Base-by-base conservation (phyloP, 305 asterid species). In the Fraxinus nigra region DNA sequence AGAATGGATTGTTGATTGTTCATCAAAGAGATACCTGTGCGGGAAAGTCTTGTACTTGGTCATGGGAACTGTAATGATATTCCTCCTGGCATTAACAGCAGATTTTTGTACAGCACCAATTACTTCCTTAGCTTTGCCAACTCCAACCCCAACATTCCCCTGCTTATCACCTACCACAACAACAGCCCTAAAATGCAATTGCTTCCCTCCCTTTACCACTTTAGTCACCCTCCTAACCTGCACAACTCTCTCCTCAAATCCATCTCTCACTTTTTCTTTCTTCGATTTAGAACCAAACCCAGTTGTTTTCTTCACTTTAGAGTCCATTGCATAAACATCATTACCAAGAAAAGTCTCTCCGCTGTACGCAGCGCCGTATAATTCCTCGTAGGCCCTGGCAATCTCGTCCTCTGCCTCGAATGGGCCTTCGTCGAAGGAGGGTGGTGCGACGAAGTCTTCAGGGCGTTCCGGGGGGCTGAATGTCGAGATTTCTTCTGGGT, bases 141-240 rank as follows among this genome's bases (percentile, higher is more conserved):
- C 98, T 6, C 99, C 99, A 14, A 95, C 98, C 9, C 99, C 99
- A 0, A 95, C 98, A 14, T 91, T 91, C 2, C 99, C 99, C 88
- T 91, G 91, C 73, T 93, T 95, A 72, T 95, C 98, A 1, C 98
- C 98, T 7, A 95, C 98, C 59, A 95, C 97, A 20, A 94, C 97
- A 46, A 95, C 85, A 2, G 95, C 99, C 61, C 99, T 89, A 10
- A 95, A 95, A 84, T 93, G 94, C 88, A 93, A 83, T 86, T 95
- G 98, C 77, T 94, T 94, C 43, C 99, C 99, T 28, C 99, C 99
- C 82, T 95, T 95, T 1, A 95, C 99, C 34, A 95, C 99, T 87
- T 95, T 94, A 0, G 97, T 95, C 22, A 95, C 99, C 38, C 98
- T 92, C 87, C 99, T 87, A 11, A 94, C 99, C 65, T 95, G 98